Conservation (phyloP, 306 rosid genomes). For the Vigna hirtella region DNA sequence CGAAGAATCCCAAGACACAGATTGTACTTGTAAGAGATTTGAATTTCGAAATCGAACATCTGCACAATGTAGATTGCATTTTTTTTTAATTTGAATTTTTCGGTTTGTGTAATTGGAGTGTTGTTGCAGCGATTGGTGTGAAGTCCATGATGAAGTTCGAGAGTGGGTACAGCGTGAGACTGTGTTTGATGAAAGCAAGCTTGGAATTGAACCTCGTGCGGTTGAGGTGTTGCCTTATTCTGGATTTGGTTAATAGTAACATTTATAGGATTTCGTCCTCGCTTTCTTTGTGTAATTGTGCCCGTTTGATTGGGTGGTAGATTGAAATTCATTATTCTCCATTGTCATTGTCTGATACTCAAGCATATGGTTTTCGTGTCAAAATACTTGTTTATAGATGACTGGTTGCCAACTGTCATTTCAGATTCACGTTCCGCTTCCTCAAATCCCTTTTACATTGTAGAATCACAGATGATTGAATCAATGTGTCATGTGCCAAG, state of each 20-base stretch:
- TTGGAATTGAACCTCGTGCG: conserved; percentile 88
- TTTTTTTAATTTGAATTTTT: neutral
- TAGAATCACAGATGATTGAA: conserved; percentile 13
- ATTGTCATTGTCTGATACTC: conserved; percentile 13
- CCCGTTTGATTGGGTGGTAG: neutral
- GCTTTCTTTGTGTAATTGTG: conserved; percentile 82
- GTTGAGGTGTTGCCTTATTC: conserved; percentile 81
- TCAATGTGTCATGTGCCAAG: conserved; percentile 3
- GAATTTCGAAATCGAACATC: conserved; percentile 12
- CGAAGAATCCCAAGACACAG: too few species aligned
- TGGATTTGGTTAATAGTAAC: conserved; percentile 84
- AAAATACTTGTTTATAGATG: conserved; percentile 3
- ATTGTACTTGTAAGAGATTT: too few species aligned
- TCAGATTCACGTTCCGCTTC: neutral
- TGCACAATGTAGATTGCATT: conserved; percentile 18
- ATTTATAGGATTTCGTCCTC: conserved; percentile 80
- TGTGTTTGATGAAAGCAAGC: conserved; percentile 96
- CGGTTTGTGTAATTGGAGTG: conserved; percentile 39
- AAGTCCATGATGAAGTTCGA: conserved; percentile 90
- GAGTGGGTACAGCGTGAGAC: conserved; percentile 87
- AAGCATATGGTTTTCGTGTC: neutral
- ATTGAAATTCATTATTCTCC: neutral
- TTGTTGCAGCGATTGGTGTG: conserved; percentile 63
- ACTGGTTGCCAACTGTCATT: neutral
- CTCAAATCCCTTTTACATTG: neutral